phyloP scores from a whole-genome alignment of 768 basidiomycete species.

The Cystobasidium onofrii region DNA sequence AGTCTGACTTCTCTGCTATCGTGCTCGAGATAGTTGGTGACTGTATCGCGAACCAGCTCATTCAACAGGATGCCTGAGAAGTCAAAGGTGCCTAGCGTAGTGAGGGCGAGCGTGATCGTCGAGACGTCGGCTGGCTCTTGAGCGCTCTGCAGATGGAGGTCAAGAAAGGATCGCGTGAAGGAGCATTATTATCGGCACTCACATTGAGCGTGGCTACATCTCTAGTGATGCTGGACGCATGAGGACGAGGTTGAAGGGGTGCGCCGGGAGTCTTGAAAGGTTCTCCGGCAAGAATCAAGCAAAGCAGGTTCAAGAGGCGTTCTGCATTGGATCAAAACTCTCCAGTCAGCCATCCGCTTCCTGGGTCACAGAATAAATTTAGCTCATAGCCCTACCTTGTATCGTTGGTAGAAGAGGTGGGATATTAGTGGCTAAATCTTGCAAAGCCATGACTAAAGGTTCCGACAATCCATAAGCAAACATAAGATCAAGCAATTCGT shows the following conservation, averaged over 20 bases:
- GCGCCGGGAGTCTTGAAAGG: constrained; percentile 81
- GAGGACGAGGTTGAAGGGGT: constrained; percentile 46
- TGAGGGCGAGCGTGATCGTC: constrained; percentile 68
- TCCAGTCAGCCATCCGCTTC: background rate
- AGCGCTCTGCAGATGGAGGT: constrained; percentile 7
- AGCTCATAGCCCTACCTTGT: constrained; percentile 59
- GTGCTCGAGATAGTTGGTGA: constrained; percentile 86
- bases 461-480: constrained; percentile 88
- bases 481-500: constrained; percentile 95
- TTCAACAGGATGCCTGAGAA: constrained; percentile 93
- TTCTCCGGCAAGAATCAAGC: constrained; percentile 69
- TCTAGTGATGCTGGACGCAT: constrained; percentile 12
- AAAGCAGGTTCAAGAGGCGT: constrained; percentile 77
- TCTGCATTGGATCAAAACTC: constrained; percentile 54
- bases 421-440: constrained; percentile 74
- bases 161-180: too few species aligned
- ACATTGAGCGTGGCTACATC: constrained; percentile 26
- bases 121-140: constrained; percentile 38
- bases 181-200: background rate
- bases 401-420: constrained; percentile 83
- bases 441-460: constrained; percentile 71
- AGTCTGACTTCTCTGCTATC: constrained; percentile 78
- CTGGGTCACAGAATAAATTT: background rate
- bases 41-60: constrained; percentile 86
- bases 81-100: constrained; percentile 81